Conservation (phyloP, 805 yeast genomes). For the Ogataea polymorpha region DNA sequence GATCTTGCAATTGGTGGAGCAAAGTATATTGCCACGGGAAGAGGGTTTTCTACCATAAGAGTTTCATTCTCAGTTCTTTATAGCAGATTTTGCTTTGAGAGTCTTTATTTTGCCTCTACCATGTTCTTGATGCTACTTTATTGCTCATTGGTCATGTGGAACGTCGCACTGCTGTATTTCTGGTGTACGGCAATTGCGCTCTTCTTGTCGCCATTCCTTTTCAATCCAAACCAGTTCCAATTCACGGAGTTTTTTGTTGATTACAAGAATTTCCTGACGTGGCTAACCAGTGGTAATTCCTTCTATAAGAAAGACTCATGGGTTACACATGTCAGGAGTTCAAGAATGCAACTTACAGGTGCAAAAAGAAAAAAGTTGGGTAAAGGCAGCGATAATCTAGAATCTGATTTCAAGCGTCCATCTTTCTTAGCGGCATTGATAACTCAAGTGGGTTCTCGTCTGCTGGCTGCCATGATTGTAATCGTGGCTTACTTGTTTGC, state of each 20-base stretch:
- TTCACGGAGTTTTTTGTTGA: constrained; percentile 69
- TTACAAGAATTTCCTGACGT: constrained; percentile 50
- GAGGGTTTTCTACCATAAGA: constrained; percentile 78
- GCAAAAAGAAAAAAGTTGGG: constrained; percentile 44
- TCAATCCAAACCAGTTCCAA: constrained; percentile 75
- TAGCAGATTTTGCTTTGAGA: constrained; percentile 65
- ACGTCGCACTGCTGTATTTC: constrained; percentile 55
- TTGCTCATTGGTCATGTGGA: constrained; percentile 64
- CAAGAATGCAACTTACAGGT: constrained; percentile 56
- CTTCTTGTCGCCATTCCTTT: constrained; percentile 67
- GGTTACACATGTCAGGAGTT: constrained; percentile 48
- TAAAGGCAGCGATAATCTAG: constrained; percentile 37
- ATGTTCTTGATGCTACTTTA: constrained; percentile 52
- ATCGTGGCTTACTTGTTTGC: constrained; percentile 49
- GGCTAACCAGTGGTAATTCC: constrained; percentile 54
- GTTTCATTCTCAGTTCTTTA: constrained; percentile 63
- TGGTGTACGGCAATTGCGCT: constrained; percentile 69
- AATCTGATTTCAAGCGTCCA: constrained; percentile 47
- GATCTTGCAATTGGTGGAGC: constrained; percentile 80
- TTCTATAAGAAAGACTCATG: constrained; percentile 34
- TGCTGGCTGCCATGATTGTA: constrained; percentile 35
- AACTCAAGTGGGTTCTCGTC: constrained; percentile 40
- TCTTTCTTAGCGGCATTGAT: constrained; percentile 42
- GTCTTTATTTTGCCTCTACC: constrained; percentile 61
- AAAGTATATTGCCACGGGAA: constrained; percentile 75